A percentile compares a stretch with the other conserved stretches of the same genome.
Evolutionary conservation across 345 rosid genomes (phyloP).

Genomic region (Lepidium sativum): DNA sequence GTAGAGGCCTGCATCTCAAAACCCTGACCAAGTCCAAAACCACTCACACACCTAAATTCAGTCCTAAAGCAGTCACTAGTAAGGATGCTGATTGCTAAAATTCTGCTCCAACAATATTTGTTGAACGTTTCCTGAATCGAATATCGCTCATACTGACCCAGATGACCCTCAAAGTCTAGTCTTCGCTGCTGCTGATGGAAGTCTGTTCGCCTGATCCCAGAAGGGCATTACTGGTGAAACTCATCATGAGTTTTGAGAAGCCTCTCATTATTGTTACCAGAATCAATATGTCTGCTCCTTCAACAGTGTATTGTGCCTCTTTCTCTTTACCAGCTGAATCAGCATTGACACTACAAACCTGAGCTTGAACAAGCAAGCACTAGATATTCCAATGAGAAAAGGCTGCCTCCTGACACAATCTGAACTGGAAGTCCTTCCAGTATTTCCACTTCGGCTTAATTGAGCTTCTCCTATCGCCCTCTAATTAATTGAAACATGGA

Average conservation of each 20-base stretch:
- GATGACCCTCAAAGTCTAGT: conserved; percentile 33
- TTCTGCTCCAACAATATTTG: conserved; percentile 35
- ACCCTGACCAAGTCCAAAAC: conserved; percentile 37
- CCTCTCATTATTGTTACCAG: conserved; percentile 39
- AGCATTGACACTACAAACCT: background rate
- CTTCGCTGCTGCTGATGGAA: conserved; percentile 24
- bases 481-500: background rate
- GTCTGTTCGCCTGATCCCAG: conserved; percentile 43
- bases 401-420: background rate
- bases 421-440: background rate
- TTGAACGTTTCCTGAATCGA: background rate
- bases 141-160: conserved; percentile 19
- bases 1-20: conserved; percentile 35
- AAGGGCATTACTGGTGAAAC: conserved; percentile 30
- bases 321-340: conserved; percentile 31
- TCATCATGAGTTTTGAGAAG: conserved; percentile 33
- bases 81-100: conserved; percentile 37
- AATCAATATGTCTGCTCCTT: conserved; percentile 41
- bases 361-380: background rate
- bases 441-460: background rate
- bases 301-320: conserved; percentile 31
- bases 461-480: background rate
- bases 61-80: conserved; percentile 38
- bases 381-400: background rate
- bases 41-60: conserved; percentile 36